These are phyloP conservation scores for Pythium chondricola DNA, from an alignment of 352 stramenopile genomes.

Conservation along the genomic window DNA sequence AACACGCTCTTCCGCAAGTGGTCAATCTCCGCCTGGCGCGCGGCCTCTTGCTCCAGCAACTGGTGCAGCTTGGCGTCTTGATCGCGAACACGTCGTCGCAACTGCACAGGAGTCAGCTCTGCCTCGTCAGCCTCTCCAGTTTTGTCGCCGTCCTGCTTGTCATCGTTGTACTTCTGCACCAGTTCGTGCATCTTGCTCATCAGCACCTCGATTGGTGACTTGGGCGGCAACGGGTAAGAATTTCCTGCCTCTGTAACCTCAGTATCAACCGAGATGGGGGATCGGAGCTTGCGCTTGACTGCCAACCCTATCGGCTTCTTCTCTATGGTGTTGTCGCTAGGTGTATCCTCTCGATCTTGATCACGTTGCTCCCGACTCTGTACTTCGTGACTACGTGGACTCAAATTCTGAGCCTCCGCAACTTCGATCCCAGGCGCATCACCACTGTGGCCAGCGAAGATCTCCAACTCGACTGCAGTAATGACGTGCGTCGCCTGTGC, in stretches of 20 bases:
- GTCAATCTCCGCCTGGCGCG: constrained; percentile 32
- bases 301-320: too few relatives aligned
- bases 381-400: too few relatives aligned
- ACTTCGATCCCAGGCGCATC: too few relatives aligned
- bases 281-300: too few relatives aligned
- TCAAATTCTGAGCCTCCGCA: too few relatives aligned
- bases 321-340: too few relatives aligned
- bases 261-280: constrained; percentile 17
- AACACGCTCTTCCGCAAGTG: constrained; percentile 58
- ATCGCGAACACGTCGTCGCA: constrained; percentile 21
- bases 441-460: too few relatives aligned
- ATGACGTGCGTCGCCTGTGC: too few relatives aligned
- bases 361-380: too few relatives aligned
- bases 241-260: neutral
- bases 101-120: constrained; percentile 1
- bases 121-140: neutral
- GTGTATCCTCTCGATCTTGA: too few relatives aligned
- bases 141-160: neutral
- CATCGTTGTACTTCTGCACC: constrained; percentile 36
- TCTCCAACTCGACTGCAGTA: too few relatives aligned
- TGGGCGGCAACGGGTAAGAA: constrained; percentile 10
- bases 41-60: constrained; percentile 27
- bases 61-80: constrained; percentile 27
- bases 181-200: constrained; percentile 55
- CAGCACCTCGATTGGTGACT: constrained; percentile 39